phyloP scores from a whole-genome alignment of 495 filamentous ascomycete genomes.

The Antarctomyces pellizariae region DNA sequence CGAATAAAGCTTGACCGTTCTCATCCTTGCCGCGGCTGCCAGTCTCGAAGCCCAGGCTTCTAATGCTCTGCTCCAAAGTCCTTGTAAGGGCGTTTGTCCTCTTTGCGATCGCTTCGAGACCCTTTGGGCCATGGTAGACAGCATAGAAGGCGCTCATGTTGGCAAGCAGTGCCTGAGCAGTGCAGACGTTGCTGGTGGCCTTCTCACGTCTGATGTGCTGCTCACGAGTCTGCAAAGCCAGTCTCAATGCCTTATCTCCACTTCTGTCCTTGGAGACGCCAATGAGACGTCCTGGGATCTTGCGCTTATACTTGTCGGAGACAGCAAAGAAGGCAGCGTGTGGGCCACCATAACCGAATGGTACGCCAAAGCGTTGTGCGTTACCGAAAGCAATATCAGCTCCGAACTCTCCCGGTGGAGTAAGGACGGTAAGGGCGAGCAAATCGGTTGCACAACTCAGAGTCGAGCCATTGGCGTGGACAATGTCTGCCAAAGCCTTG shows the following conservation, averaged over 20 bases:
- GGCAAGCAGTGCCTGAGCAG: slow-evolving; percentile 79
- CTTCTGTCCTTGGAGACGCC: slow-evolving; percentile 84
- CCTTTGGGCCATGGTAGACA: slow-evolving; percentile 83
- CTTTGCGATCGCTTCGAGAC: slow-evolving; percentile 69
- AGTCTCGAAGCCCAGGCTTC: slow-evolving; percentile 39
- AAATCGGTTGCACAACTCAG: slow-evolving; percentile 85
- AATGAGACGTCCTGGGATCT: slow-evolving; percentile 83
- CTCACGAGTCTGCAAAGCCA: slow-evolving; percentile 85
- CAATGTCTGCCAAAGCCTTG: slow-evolving; percentile 42
- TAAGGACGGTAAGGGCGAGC: slow-evolving; percentile 70
- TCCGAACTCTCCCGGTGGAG: slow-evolving; percentile 85
- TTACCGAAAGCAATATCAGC: slow-evolving; percentile 95
- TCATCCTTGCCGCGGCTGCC: slow-evolving; percentile 29
- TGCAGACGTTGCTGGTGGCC: slow-evolving; percentile 97
- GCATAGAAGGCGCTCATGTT: slow-evolving; percentile 98
- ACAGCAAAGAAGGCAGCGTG: slow-evolving; percentile 97
- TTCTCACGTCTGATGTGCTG: slow-evolving; percentile 96
- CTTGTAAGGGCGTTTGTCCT: slow-evolving; percentile 46
- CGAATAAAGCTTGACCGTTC: slow-evolving; percentile 38
- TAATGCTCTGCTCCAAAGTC: slow-evolving; percentile 41
- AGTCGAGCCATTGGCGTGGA: slow-evolving; percentile 59
- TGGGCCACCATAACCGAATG: slow-evolving; percentile 82
- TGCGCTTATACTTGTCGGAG: slow-evolving; percentile 78
- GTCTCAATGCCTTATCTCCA: slow-evolving; percentile 60
- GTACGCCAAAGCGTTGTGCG: slow-evolving; percentile 85